Percentiles rank a stretch among this genome's conserved stretches.
phyloP scores from a whole-genome alignment of 1,139 yeast genomes.

The Torulaspora pretoriensis region DNA sequence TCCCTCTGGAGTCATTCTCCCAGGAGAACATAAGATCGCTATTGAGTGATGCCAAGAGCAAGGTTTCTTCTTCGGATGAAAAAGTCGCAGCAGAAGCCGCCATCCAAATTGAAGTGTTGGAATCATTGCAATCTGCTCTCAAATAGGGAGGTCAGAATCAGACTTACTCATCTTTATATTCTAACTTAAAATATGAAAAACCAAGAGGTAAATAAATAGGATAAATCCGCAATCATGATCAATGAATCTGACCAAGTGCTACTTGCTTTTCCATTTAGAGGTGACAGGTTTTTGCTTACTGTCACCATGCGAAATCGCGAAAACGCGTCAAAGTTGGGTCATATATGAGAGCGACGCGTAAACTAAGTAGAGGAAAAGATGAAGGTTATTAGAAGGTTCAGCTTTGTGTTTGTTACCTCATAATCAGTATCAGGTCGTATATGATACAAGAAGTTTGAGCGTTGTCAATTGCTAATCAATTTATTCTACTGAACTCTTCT shows the following conservation, averaged over 20 bases:
- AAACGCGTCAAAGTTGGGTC: conserved; percentile 3
- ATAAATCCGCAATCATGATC: background rate
- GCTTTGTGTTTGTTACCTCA: background rate
- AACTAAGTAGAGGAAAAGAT: background rate
- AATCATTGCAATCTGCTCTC: conserved; percentile 86
- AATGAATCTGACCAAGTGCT: background rate
- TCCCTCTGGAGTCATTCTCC: conserved; percentile 85
- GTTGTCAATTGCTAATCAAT: background rate
- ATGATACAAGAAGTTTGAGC: background rate
- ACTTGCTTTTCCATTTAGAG: too few relatives aligned
- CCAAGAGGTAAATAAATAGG: conserved; percentile 7
- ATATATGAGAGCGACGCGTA: conserved; percentile 3
- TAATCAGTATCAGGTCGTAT: background rate
- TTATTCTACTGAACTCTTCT: background rate
- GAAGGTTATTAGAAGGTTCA: background rate
- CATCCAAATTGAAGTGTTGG: conserved; percentile 92
- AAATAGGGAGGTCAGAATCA: conserved; percentile 45
- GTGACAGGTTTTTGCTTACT: too few relatives aligned
- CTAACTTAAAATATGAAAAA: background rate
- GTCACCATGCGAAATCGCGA: background rate
- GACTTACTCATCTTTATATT: conserved; percentile 6
- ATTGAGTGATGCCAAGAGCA: conserved; percentile 93
- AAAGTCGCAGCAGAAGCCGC: conserved; percentile 90
- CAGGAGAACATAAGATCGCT: conserved; percentile 73
- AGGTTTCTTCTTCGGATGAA: conserved; percentile 80